Evolutionary conservation across 202 grass and related monocot genomes (phyloP), one percentile per base, ranked within the genome.

Genomic region (Brachypodium distachyon): DNA sequence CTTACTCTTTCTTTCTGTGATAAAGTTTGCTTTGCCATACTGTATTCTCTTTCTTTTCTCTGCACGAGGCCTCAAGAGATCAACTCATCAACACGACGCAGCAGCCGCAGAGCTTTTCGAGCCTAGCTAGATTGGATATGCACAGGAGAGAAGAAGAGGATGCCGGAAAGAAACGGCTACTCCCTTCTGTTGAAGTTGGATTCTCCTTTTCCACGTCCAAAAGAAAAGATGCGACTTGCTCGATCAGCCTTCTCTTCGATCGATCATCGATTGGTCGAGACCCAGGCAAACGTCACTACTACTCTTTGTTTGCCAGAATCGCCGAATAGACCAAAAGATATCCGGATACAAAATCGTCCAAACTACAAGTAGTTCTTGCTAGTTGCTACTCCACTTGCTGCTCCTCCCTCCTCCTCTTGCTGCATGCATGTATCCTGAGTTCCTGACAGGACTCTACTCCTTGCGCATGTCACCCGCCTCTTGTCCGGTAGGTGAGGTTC

Each of bases 151-250:
- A 10, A 18, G 31, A 64, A 39, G 18, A 44, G 41, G 44, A 12
- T 21, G 42, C 33, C 33, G 61, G 77, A 44, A 86, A 86, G 61
- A 33, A 61, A 61, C 43, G 77, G 62, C 27, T 23, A 74, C 51
- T 32, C 26, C 17, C 26, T 27, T 67, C 52, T 19, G 38, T 29
- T 60, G n/a, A n/a, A n/a, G n/a, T n/a, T n/a, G n/a, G n/a, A n/a
- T n/a, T n/a, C n/a, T n/a, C n/a, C n/a, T n/a, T n/a, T n/a, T n/a
- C n/a, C n/a, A n/a, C n/a, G n/a, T n/a, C n/a, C n/a, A n/a, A n/a
- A n/a, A n/a, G n/a, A n/a, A n/a, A 38, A 39, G n/a, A 40, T 52
- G 48, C 19, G 18, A 17, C 34, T 61, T 61, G 43, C 48, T 60
- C 3, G 17, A 19, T 36, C 10, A 18, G 27, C 3, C 0, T 13